Percentiles rank a stretch among this genome's conserved stretches.
These are phyloP conservation scores for Annulohypoxylon stygium DNA, from an alignment of 495 filamentous ascomycete genomes.

Conservation along the genomic window DNA sequence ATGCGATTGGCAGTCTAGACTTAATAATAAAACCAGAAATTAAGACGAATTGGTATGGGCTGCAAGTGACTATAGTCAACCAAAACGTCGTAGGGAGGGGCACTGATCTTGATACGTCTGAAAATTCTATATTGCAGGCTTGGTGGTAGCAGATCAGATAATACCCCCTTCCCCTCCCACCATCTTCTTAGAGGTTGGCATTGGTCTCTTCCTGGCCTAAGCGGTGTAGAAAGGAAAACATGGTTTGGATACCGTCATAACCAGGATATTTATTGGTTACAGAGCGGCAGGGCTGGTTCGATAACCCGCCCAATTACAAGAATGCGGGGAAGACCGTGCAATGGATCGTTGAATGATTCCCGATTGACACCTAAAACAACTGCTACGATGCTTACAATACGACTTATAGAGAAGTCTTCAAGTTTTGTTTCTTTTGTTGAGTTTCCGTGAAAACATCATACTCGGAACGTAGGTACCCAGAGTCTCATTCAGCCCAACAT, in stretches of 20 bases:
- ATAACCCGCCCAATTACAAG: not conserved
- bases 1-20: constrained; percentile 16
- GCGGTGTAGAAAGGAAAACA: constrained; percentile 26
- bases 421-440: constrained; percentile 4
- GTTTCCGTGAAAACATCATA: not conserved
- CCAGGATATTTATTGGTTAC: constrained; percentile 31
- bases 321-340: constrained; percentile 15
- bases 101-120: constrained; percentile 32
- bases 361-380: constrained; percentile 8
- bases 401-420: not conserved
- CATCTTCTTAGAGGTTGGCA: constrained; percentile 14
- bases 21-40: constrained; percentile 20
- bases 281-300: not conserved
- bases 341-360: constrained; percentile 1
- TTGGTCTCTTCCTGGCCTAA: constrained; percentile 34
- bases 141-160: constrained; percentile 25
- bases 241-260: constrained; percentile 10
- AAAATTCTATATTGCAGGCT: not conserved
- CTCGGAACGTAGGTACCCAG: not conserved
- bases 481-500: not conserved
- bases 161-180: not conserved
- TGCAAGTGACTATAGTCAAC: constrained; percentile 41
- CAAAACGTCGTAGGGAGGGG: constrained; percentile 26
- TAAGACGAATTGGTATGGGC: constrained; percentile 28
- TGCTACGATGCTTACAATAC: not conserved